Conservation (phyloP, 495 filamentous ascomycete genomes). For the Penicillium crystallinum region DNA sequence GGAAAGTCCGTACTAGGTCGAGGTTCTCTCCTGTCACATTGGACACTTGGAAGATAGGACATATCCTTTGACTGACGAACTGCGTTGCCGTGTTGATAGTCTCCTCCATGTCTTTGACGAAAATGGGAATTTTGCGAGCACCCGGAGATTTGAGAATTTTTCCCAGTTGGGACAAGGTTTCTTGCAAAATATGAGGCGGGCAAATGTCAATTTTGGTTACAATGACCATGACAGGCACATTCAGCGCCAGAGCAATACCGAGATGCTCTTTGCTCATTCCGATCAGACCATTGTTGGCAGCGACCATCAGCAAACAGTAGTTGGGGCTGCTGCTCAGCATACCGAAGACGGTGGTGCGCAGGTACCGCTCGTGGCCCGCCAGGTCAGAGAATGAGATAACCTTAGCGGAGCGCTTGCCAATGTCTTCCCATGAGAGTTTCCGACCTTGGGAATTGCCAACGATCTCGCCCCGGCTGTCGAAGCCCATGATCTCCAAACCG, state of each 20-base stretch:
- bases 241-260: slow-evolving; percentile 88
- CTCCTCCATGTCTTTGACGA: slow-evolving; percentile 85
- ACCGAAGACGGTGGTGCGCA: slow-evolving; percentile 95
- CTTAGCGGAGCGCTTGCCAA: slow-evolving; percentile 89
- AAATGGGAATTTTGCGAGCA: slow-evolving; percentile 94
- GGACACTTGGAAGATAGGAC: slow-evolving; percentile 95
- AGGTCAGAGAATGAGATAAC: slow-evolving; percentile 96
- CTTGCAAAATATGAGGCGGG: slow-evolving; percentile 88
- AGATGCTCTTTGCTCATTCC: slow-evolving; percentile 98
- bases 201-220: slow-evolving; percentile 99
- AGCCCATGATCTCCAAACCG: slow-evolving; percentile 98
- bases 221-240: slow-evolving; percentile 97
- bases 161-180: slow-evolving; percentile 87
- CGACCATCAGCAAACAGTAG: slow-evolving; percentile 97
- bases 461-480: slow-evolving; percentile 83
- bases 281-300: slow-evolving; percentile 93
- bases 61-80: slow-evolving; percentile 92
- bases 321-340: slow-evolving; percentile 92
- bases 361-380: slow-evolving; percentile 91
- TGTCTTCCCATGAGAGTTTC: slow-evolving; percentile 95
- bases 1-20: slow-evolving; percentile 75
- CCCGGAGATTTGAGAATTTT: slow-evolving; percentile 92
- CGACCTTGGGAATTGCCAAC: slow-evolving; percentile 77
- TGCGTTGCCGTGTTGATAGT: slow-evolving; percentile 94
- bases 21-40: slow-evolving; percentile 92